Evolutionary conservation across 148 eudicot genomes (phyloP).

Genomic region (Camellia sinensis): DNA sequence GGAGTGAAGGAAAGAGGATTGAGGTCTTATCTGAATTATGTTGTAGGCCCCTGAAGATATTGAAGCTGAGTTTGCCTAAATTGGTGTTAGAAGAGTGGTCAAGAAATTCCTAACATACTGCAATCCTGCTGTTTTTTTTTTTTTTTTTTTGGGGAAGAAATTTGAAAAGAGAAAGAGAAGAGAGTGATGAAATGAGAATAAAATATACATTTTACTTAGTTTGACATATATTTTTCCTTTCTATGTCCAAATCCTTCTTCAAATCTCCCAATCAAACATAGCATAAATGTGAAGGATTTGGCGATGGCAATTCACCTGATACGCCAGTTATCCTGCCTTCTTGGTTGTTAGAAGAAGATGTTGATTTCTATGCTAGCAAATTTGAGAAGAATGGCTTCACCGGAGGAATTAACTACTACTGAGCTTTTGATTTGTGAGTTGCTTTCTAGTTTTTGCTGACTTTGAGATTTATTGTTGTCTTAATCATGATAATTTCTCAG

Average conservation of each 20-base stretch:
- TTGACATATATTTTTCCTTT: no score
- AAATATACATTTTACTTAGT: no score
- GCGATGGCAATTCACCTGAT: conserved; percentile 17
- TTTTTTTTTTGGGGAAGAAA: no score
- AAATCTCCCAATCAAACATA: no score
- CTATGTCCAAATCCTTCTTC: no score
- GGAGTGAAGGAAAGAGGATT: no score
- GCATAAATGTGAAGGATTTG: conserved; percentile 25
- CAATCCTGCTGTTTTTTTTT: conserved; percentile 8
- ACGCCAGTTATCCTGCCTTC: conserved; percentile 26
- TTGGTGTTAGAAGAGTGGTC: conserved; percentile 19
- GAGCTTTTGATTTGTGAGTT: conserved; percentile 25
- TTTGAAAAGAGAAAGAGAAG: no score
- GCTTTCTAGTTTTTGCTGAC: background rate
- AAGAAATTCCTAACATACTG: conserved; percentile 26
- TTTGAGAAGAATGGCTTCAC: conserved; percentile 38
- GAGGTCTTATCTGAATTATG: background rate
- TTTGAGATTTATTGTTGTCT: background rate
- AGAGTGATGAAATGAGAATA: no score
- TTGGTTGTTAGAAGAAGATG: conserved; percentile 35
- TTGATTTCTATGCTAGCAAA: conserved; percentile 31
- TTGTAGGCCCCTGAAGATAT: conserved; percentile 34
- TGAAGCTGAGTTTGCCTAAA: conserved; percentile 29
- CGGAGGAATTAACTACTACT: conserved; percentile 40
- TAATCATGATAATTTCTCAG: background rate